A percentile compares a stretch with the other conserved stretches of the same genome.
Conservation (phyloP, 1,284 basidiomycete species). For the Leccinum proximum region DNA sequence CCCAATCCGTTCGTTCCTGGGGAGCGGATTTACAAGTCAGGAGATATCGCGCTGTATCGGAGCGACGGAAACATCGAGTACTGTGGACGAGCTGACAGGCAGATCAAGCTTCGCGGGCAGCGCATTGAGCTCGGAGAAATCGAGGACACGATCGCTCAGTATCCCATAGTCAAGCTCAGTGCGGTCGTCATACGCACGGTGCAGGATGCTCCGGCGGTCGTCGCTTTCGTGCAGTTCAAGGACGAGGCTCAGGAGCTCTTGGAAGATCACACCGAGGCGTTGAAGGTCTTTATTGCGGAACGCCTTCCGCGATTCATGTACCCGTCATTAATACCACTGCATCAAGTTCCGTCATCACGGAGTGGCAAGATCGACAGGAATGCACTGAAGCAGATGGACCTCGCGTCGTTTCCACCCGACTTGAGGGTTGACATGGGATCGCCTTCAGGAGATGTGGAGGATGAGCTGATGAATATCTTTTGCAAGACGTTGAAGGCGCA, state of each 20-base stretch:
- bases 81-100: conserved; percentile 27
- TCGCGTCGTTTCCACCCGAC: conserved; percentile 21
- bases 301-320: conserved; percentile 31
- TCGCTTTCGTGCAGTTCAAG: conserved; percentile 30
- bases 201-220: conserved; percentile 28
- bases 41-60: conserved; percentile 28
- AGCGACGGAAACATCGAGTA: conserved; percentile 30
- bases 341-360: conserved; percentile 20
- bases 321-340: conserved; percentile 27
- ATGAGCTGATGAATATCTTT: conserved; percentile 26
- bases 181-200: conserved; percentile 24
- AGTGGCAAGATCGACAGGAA: conserved; percentile 30
- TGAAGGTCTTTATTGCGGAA: conserved; percentile 28
- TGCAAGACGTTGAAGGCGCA: conserved; percentile 21
- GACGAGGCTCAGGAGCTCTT: conserved; percentile 9
- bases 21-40: conserved; percentile 28
- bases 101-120: conserved; percentile 26
- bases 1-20: conserved; percentile 26
- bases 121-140: conserved; percentile 31
- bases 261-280: conserved; percentile 14
- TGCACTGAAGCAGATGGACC: conserved; percentile 27
- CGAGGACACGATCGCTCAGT: conserved; percentile 28
- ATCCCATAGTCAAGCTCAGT: conserved; percentile 16
- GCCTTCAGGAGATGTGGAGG: conserved; percentile 25
- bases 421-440: conserved; percentile 24